Conservation (phyloP, 352 stramenopile genomes). For the Elongisporangium prolatum region DNA sequence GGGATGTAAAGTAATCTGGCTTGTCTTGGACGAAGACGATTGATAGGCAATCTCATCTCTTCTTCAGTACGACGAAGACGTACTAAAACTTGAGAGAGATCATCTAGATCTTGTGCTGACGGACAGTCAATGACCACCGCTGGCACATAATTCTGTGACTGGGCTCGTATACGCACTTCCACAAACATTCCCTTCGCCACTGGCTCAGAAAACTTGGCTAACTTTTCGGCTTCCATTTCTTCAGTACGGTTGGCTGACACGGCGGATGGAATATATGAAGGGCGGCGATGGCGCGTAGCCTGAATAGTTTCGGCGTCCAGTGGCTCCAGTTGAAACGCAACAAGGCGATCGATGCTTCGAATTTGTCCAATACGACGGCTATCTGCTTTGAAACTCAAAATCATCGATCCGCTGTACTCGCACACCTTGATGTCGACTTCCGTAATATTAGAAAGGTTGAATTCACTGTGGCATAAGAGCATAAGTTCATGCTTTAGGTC, state of each 20-base stretch:
- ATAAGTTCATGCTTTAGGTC: slow-evolving; percentile 84
- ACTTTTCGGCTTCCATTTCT: slow-evolving; percentile 27
- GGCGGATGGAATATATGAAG: slow-evolving; percentile 53
- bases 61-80: slow-evolving; percentile 65
- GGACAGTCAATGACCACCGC: slow-evolving; percentile 54
- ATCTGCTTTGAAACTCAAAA: slow-evolving; percentile 85
- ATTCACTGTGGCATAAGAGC: slow-evolving; percentile 74
- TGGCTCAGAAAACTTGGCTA: slow-evolving; percentile 50
- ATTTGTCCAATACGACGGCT: slow-evolving; percentile 81
- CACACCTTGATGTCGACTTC: slow-evolving; percentile 84
- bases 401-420: slow-evolving; percentile 84
- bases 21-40: slow-evolving; percentile 60
- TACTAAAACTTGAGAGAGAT: slow-evolving; percentile 49
- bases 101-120: slow-evolving; percentile 27
- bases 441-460: slow-evolving; percentile 50
- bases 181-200: slow-evolving; percentile 58
- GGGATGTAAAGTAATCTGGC: slow-evolving; percentile 74
- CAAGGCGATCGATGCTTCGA: slow-evolving; percentile 80
- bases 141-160: slow-evolving; percentile 70
- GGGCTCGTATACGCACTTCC: slow-evolving; percentile 61
- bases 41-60: slow-evolving; percentile 66
- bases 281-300: slow-evolving; percentile 67
- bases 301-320: slow-evolving; percentile 63
- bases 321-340: slow-evolving; percentile 81
- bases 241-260: slow-evolving; percentile 24